These are phyloP conservation scores for Papilionanthe hybrid DNA, from an alignment of 116 monocot genomes.

Conservation along the genomic window DNA sequence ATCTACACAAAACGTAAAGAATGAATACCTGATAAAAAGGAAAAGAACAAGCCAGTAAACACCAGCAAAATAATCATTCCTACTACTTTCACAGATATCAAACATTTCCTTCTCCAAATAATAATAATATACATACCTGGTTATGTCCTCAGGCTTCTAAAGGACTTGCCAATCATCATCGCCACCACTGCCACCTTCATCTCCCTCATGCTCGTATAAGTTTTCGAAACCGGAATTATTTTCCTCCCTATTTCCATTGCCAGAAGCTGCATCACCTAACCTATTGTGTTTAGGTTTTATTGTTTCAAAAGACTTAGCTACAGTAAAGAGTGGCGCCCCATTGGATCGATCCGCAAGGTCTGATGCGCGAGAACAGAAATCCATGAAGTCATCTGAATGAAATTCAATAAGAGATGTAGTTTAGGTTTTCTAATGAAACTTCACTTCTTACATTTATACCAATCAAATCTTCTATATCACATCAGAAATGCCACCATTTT, in stretches of 20 bases:
- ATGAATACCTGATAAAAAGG: not conserved
- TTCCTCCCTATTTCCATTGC: conserved; percentile 10
- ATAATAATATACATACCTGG: not conserved
- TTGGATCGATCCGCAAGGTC: conserved; percentile 65
- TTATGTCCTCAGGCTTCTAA: conserved; percentile 14
- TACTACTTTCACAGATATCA: not conserved
- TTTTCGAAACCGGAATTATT: conserved; percentile 22
- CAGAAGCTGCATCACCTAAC: not conserved
- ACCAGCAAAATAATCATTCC: not conserved
- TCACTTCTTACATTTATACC: too few species aligned
- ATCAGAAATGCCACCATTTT: too few species aligned
- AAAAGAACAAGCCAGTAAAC: too few species aligned
- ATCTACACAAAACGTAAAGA: conserved; percentile 4
- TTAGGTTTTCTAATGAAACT: not conserved
- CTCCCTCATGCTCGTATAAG: conserved; percentile 12
- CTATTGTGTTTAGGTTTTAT: conserved; percentile 18
- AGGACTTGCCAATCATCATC: conserved; percentile 98
- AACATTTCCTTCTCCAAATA: not conserved
- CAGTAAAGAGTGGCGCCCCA: conserved; percentile 91
- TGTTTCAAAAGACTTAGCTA: conserved; percentile 40
- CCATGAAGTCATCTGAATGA: conserved; percentile 77
- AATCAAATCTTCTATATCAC: too few species aligned
- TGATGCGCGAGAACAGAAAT: conserved; percentile 76
- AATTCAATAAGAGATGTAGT: not conserved
- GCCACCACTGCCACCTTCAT: not conserved